Evolutionary conservation across 192 early-diverging fungal genomes (phyloP).

Genomic region (Entomortierella chlamydospora): DNA sequence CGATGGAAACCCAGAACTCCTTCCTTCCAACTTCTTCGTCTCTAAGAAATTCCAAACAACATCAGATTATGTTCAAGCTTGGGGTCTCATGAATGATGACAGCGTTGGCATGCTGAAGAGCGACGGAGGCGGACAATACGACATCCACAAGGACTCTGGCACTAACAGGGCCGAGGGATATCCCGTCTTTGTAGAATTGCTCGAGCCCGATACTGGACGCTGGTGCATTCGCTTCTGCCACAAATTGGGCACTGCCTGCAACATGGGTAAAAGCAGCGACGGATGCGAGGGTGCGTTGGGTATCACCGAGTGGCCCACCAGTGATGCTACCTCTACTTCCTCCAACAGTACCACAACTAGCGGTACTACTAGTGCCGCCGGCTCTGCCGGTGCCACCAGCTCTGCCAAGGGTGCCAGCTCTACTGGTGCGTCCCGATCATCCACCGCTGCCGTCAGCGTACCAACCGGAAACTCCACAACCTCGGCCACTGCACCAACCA

Average conservation of each 20-base stretch:
- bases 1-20: constrained; percentile 32
- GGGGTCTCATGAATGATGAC: constrained; percentile 52
- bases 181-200: constrained; percentile 59
- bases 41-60: constrained; percentile 44
- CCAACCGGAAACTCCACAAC: too few species aligned
- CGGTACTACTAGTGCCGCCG: neutral
- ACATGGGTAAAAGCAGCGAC: constrained; percentile 6
- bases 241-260: neutral
- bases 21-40: constrained; percentile 51
- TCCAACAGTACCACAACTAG: neutral
- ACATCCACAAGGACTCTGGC: constrained; percentile 50
- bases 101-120: constrained; percentile 35
- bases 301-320: constrained; percentile 15
- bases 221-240: constrained; percentile 62
- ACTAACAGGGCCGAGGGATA: constrained; percentile 48
- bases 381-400: neutral
- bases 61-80: constrained; percentile 56
- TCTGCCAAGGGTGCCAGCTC: too few species aligned
- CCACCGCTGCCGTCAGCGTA: too few species aligned
- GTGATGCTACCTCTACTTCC: neutral
- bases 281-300: constrained; percentile 30
- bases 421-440: too few species aligned
- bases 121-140: constrained; percentile 64
- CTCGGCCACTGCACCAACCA: neutral
- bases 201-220: constrained; percentile 55